Conservation (phyloP, 2,329 filamentous ascomycete species). For the Pseudogymnoascus sp. region DNA sequence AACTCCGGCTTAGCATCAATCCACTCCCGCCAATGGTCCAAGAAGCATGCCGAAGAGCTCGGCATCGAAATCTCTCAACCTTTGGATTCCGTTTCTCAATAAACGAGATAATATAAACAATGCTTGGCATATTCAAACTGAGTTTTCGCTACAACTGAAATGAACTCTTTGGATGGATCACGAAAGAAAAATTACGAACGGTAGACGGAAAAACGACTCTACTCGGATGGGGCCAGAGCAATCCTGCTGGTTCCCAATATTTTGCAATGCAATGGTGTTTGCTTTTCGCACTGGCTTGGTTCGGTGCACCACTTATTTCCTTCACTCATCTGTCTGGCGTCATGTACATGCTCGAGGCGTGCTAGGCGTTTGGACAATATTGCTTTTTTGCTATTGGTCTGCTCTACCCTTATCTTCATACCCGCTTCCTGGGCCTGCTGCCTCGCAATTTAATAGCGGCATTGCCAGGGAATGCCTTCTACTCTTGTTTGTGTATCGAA, state of each 20-base stretch:
- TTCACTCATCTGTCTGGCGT: conserved; percentile 7
- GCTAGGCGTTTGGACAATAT: conserved; percentile 8
- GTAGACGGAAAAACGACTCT: conserved; percentile 9
- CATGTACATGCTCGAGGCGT: conserved; percentile 8
- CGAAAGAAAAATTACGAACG: conserved; percentile 10
- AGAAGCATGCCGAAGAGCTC: conserved; percentile 60
- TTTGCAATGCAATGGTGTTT: conserved; percentile 9
- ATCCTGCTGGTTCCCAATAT: conserved; percentile 6
- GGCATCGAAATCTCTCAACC: conserved; percentile 38
- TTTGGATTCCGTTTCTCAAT: conserved; percentile 25
- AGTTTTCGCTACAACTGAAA: conserved; percentile 8
- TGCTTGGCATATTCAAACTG: conserved; percentile 10
- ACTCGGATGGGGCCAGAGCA: not conserved
- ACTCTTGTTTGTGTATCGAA: conserved; percentile 9
- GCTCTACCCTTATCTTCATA: conserved; percentile 9
- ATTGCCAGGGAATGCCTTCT: conserved; percentile 6
- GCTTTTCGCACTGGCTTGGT: not conserved
- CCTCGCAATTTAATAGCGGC: conserved; percentile 8
- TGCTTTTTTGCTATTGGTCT: conserved; percentile 9
- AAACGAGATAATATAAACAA: conserved; percentile 11
- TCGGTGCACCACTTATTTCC: not conserved
- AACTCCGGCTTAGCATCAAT: conserved; percentile 62
- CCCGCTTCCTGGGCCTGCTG: conserved; percentile 6
- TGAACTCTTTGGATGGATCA: conserved; percentile 10
- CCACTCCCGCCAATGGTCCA: conserved; percentile 86